Base-by-base conservation (phyloP, 1,139 yeast genomes). In the Blastobotrys serpentis region DNA sequence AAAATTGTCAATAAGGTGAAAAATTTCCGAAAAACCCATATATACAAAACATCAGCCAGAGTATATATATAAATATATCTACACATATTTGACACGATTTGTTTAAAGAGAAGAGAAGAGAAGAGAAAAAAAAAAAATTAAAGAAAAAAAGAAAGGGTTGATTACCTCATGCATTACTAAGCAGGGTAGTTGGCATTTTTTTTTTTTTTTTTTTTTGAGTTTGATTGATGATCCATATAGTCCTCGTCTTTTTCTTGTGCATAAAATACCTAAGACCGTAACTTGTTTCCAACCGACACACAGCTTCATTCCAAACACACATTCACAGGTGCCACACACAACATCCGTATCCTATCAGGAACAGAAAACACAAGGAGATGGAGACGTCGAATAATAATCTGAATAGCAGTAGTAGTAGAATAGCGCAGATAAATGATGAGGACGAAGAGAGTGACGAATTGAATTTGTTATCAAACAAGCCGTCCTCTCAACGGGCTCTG, bases 231-330 rank as follows among this genome's bases (percentile, higher is more conserved):
- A 29, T 29, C 32, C 32, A 29, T 11, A 29, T 29, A 29, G n/a
- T 14, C 32, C 32, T 29, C 32, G 32, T 29, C 32, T 29, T 29
- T 29, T 29, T 29, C 32, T 29, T 29, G 32, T 29, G 32, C 32
- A 29, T 29, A 29, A 29, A 29, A 29, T 29, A 29, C 7, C 32
- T 14, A 29, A 6, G 26, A 23, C 26, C 26, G 26, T 11, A 29
- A 11, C 32, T 11, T 29, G 32, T 29, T 11, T 29, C 32, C 32
- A 29, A 11, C 32, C 32, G 32, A 29, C 32, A 29, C 32, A 29
- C 37, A 17, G 37, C 37, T 33, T 33, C n/a, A n/a, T n/a, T n/a
- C 19, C 22, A 14, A 6, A 17, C 37, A 33, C 37, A 6, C 18
- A 10, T n/a, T 21, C 37, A 13, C 10, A 6, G 5, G 21, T 14